A percentile compares a stretch with the other conserved stretches of the same genome.
These are phyloP conservation scores for Secale cereale DNA, from an alignment of 176 grass and related monocot genomes.

Conservation along the genomic window DNA sequence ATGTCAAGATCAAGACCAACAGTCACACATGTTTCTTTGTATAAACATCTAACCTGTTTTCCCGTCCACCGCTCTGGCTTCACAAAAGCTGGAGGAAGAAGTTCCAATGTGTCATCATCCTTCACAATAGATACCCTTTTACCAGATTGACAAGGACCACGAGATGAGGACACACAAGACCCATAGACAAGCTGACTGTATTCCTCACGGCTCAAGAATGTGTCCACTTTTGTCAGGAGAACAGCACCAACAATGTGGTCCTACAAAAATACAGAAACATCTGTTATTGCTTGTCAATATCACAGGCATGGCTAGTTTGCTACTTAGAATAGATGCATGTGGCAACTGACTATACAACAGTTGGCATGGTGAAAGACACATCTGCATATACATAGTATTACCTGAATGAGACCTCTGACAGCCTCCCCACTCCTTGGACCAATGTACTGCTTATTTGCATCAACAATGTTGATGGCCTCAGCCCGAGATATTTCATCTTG, in stretches of 20 bases:
- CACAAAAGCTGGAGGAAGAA: slow-evolving; percentile 58
- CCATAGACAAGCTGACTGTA: slow-evolving; percentile 85
- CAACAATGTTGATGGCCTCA: slow-evolving; percentile 89
- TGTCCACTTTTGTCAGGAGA: slow-evolving; percentile 74
- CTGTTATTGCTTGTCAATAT: slow-evolving; percentile 12
- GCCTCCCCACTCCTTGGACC: slow-evolving; percentile 82
- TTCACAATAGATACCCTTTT: slow-evolving; percentile 55
- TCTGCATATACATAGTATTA: slow-evolving; percentile 8
- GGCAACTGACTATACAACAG: not conserved
- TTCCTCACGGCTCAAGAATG: slow-evolving; percentile 80
- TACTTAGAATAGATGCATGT: not conserved
- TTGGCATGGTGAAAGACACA: not conserved
- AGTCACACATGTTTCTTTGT: not conserved
- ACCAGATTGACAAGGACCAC: slow-evolving; percentile 26
- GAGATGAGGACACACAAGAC: slow-evolving; percentile 48
- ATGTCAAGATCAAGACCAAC: not conserved
- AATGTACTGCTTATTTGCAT: slow-evolving; percentile 95
- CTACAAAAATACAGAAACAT: slow-evolving; percentile 33
- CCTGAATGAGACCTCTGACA: slow-evolving; percentile 96
- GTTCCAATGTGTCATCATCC: slow-evolving; percentile 42
- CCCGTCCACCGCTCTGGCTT: slow-evolving; percentile 84
- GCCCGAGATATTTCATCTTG: slow-evolving; percentile 99
- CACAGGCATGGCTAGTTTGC: not conserved
- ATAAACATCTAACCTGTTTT: slow-evolving; percentile 67
- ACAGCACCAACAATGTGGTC: slow-evolving; percentile 96